Percentiles rank a stretch among this genome's conserved stretches.
Conservation (phyloP, 2,329 filamentous ascomycete genomes). For the Pseudogymnoascus sp. region DNA sequence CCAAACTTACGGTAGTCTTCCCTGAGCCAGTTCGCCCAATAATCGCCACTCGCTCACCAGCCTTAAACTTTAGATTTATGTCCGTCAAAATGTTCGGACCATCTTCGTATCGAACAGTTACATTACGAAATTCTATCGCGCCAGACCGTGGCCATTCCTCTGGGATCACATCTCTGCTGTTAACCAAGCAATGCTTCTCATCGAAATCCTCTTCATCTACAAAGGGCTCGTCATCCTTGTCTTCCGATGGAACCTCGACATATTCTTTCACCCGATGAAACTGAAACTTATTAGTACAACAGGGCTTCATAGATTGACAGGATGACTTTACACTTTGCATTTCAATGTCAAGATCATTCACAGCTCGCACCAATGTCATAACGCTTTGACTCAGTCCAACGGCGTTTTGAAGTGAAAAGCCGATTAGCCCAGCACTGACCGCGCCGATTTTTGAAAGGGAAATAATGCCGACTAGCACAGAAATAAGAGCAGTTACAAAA, state of each 20-base stretch:
- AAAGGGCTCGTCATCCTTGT: constrained; percentile 31
- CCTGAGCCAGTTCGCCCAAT: constrained; percentile 76
- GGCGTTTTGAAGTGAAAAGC: constrained; percentile 32
- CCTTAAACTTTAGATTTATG: constrained; percentile 30
- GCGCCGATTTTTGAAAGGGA: no score
- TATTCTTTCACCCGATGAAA: constrained; percentile 45
- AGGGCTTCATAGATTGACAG: no score
- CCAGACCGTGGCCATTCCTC: constrained; percentile 39
- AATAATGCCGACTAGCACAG: no score
- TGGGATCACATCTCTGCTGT: constrained; percentile 26
- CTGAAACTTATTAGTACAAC: constrained; percentile 21
- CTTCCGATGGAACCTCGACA: constrained; percentile 38
- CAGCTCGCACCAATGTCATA: constrained; percentile 10
- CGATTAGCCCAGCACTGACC: no score
- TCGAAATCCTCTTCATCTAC: no score
- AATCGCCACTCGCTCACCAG: constrained; percentile 69
- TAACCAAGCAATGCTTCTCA: no score
- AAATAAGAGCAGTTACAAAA: no score
- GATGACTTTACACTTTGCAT: no score
- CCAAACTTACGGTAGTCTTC: constrained; percentile 63
- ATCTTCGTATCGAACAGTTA: constrained; percentile 42
- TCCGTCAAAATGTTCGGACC: constrained; percentile 42
- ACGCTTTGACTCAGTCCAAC: constrained; percentile 12
- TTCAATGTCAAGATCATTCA: constrained; percentile 19
- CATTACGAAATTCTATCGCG: constrained; percentile 44